Percentiles rank a stretch among this genome's conserved stretches.
Evolutionary conservation across 1,139 yeast species (phyloP).

Genomic region (Tardiomyces digboiensis): DNA sequence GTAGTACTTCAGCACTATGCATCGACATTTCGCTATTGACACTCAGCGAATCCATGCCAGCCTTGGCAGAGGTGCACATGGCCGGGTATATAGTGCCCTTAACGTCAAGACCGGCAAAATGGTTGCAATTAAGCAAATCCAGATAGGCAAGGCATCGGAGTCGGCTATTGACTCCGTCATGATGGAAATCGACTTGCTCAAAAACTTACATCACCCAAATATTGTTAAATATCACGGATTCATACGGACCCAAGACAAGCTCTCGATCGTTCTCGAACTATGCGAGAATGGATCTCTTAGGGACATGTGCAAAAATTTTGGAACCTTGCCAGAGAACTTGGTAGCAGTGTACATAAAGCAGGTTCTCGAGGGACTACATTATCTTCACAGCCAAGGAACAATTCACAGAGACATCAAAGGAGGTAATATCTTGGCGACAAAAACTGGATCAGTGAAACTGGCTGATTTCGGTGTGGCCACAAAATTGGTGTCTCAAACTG

Average conservation of each 20-base stretch:
- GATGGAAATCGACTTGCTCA: conserved; percentile 41
- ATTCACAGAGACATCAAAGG: conserved; percentile 77
- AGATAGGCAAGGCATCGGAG: conserved; percentile 34
- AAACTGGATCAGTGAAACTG: conserved; percentile 50
- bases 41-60: neutral
- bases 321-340: conserved; percentile 46
- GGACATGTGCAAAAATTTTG: conserved; percentile 48
- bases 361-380: conserved; percentile 62
- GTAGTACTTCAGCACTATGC: no score
- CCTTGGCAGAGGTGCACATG: conserved; percentile 75
- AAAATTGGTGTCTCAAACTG: conserved; percentile 15
- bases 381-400: conserved; percentile 62
- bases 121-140: conserved; percentile 81
- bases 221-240: conserved; percentile 90
- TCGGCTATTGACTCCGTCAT: conserved; percentile 28
- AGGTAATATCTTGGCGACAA: conserved; percentile 59
- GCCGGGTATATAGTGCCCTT: conserved; percentile 59
- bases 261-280: conserved; percentile 70
- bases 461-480: conserved; percentile 82
- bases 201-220: conserved; percentile 74
- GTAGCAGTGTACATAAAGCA: conserved; percentile 55
- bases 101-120: conserved; percentile 56
- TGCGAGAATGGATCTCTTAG: conserved; percentile 85
- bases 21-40: no score
- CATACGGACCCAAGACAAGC: conserved; percentile 53